Evolutionary conservation across 768 basidiomycete species (phyloP).

Genomic region (Macrolepiota fuliginosa): DNA sequence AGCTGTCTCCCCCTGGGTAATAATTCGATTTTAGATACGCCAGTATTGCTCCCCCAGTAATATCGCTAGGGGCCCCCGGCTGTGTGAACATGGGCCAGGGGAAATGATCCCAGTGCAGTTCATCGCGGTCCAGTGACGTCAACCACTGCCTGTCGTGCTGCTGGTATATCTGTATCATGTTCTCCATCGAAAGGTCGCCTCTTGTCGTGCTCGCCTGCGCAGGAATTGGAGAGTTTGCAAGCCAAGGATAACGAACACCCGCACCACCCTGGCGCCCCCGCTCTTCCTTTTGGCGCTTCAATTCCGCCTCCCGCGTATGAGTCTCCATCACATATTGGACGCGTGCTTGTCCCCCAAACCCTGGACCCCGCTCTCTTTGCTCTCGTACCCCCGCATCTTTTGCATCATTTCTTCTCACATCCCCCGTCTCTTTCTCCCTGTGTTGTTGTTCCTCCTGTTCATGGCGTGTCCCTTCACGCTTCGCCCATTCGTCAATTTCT

Average conservation of each 20-base stretch:
- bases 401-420: constrained; percentile 23
- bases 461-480: constrained; percentile 12
- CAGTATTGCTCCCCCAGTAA: constrained; percentile 51
- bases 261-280: constrained; percentile 42
- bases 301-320: constrained; percentile 41
- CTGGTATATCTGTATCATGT: constrained; percentile 53
- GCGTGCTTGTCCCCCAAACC: constrained; percentile 24
- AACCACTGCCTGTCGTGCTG: constrained; percentile 64
- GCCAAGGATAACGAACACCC: constrained; percentile 30
- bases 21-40: constrained; percentile 61
- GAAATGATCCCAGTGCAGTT: constrained; percentile 62
- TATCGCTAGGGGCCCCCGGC: constrained; percentile 57
- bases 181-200: constrained; percentile 53
- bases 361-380: constrained; percentile 21
- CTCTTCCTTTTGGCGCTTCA: constrained; percentile 37
- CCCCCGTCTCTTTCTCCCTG: constrained; percentile 16
- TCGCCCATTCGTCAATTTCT: constrained; percentile 10
- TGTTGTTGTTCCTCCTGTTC: constrained; percentile 21
- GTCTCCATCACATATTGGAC: constrained; percentile 36
- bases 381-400: constrained; percentile 7
- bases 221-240: constrained; percentile 23
- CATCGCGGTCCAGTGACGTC: constrained; percentile 35
- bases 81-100: constrained; percentile 72
- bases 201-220: constrained; percentile 45
- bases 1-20: constrained; percentile 49